Percentiles rank a stretch among this genome's conserved stretches.
phyloP scores from a whole-genome alignment of 2,329 filamentous ascomycete genomes.

The Chaetomiaceae sp. region DNA sequence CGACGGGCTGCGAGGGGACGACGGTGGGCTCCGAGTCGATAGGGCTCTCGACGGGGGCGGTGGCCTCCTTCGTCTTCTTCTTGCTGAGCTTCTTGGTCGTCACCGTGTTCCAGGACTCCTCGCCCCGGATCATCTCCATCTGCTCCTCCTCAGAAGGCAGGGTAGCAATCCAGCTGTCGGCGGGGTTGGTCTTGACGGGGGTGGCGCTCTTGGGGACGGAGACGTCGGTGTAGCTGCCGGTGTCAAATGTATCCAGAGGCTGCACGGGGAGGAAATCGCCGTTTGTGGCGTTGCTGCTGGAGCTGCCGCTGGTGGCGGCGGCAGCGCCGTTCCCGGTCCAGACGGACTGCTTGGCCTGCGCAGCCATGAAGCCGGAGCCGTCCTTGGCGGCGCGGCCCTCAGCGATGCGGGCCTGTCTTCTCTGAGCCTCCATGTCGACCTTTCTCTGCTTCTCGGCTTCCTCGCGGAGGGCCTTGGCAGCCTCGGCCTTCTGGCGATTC shows the following conservation, averaged over 20 bases:
- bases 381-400: conserved; percentile 82
- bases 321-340: conserved; percentile 40
- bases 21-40: conserved; percentile 25
- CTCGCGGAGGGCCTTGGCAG: conserved; percentile 67
- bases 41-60: conserved; percentile 32
- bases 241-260: conserved; percentile 56
- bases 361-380: conserved; percentile 56
- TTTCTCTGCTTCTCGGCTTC: conserved; percentile 76
- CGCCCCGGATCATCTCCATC: conserved; percentile 52
- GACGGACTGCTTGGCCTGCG: conserved; percentile 34
- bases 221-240: conserved; percentile 32
- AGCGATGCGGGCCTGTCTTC: conserved; percentile 72
- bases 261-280: conserved; percentile 37
- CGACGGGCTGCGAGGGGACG: conserved; percentile 16
- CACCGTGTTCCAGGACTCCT: conserved; percentile 57
- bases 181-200: conserved; percentile 26
- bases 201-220: conserved; percentile 18
- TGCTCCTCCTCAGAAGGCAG: conserved; percentile 60
- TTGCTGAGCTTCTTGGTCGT: conserved; percentile 39
- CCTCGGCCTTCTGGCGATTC: conserved; percentile 83
- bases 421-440: conserved; percentile 72
- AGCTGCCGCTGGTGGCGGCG: conserved; percentile 32
- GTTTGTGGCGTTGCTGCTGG: conserved; percentile 32
- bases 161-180: conserved; percentile 45
- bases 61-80: conserved; percentile 38